These are phyloP conservation scores for Apocynum venetum DNA, from an alignment of 257 asterid species.

Conservation along the genomic window DNA sequence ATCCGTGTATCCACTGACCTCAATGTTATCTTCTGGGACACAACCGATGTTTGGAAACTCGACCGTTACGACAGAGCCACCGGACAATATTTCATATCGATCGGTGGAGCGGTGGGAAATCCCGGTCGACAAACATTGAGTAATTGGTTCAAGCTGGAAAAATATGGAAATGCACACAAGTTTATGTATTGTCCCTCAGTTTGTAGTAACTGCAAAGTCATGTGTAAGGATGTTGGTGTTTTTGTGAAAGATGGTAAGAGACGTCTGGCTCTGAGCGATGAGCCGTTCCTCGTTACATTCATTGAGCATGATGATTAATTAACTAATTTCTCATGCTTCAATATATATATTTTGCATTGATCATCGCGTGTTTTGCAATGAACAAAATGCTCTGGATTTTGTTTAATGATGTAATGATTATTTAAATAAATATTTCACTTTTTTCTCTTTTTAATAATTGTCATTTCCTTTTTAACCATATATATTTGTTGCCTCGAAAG, in stretches of 20 bases:
- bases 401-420: too few species aligned
- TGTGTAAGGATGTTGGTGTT: conserved; percentile 13
- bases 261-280: conserved; percentile 1
- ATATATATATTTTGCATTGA: too few species aligned
- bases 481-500: too few species aligned
- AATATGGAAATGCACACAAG: neutral
- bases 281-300: neutral
- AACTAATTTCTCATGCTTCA: too few species aligned
- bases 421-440: too few species aligned
- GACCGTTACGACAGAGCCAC: neutral
- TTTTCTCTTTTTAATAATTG: too few species aligned
- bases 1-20: conserved; percentile 11
- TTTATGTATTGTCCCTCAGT: conserved; percentile 15
- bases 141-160: conserved; percentile 18
- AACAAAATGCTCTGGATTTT: too few species aligned
- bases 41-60: conserved; percentile 8
- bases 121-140: conserved; percentile 1
- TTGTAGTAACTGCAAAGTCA: neutral
- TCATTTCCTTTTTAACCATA: too few species aligned
- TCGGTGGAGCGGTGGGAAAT: neutral
- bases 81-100: neutral
- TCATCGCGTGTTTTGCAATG: too few species aligned
- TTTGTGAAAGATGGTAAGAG: conserved; percentile 6
- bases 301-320: neutral
- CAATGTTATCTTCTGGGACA: neutral